phyloP scores from a whole-genome alignment of 2,329 filamentous ascomycete genomes.

The Xylariaceae sp. region DNA sequence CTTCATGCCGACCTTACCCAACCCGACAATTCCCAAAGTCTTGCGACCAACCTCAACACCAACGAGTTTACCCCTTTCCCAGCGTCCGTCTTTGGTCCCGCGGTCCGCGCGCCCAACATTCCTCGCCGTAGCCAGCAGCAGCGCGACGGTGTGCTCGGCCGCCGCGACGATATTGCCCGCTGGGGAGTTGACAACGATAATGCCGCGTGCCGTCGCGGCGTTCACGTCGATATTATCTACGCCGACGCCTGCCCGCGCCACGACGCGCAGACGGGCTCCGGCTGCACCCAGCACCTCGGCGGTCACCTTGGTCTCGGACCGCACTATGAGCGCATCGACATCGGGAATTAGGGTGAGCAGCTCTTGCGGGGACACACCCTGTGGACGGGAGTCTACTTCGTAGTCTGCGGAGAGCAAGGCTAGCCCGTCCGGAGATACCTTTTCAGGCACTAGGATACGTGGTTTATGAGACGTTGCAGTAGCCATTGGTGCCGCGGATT shows the following conservation, averaged over 20 bases:
- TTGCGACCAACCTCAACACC: conserved; percentile 82
- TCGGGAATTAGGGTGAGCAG: conserved; percentile 70
- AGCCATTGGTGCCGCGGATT: too few species aligned
- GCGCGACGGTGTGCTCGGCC: conserved; percentile 77
- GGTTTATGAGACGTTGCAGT: conserved; percentile 6
- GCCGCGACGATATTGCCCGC: conserved; percentile 82
- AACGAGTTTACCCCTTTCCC: conserved; percentile 77
- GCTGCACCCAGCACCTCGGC: conserved; percentile 66
- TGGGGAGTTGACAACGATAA: conserved; percentile 82
- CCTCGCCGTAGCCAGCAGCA: conserved; percentile 76
- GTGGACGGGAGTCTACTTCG: conserved; percentile 72
- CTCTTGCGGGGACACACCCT: conserved; percentile 64
- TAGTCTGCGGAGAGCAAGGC: conserved; percentile 70
- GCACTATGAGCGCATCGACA: conserved; percentile 80
- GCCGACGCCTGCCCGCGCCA: conserved; percentile 80
- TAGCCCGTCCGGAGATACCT: conserved; percentile 79
- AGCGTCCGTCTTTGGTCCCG: conserved; percentile 73
- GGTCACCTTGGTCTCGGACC: conserved; percentile 83
- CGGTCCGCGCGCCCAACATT: conserved; percentile 74
- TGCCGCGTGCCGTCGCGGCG: conserved; percentile 73
- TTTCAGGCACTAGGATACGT: conserved; percentile 76
- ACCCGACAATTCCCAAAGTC: conserved; percentile 75
- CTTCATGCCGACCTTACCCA: conserved; percentile 84
- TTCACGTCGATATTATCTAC: conserved; percentile 84
- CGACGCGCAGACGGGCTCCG: conserved; percentile 74